Base-by-base conservation (phyloP, 805 yeast species). In the Candida adriatica region DNA sequence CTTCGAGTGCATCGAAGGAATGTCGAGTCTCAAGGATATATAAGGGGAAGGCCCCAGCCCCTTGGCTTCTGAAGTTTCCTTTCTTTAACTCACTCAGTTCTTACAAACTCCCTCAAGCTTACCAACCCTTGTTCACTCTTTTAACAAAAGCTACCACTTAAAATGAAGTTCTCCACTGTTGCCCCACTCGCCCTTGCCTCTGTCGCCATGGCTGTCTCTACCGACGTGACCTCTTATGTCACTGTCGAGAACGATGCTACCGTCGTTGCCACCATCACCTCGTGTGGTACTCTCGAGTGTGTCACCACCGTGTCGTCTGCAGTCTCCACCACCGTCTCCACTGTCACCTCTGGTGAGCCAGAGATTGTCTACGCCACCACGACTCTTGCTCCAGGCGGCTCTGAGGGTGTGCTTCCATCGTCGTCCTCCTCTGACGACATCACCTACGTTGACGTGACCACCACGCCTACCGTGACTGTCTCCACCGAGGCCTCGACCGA, bases 401-500 rank as follows among this genome's bases (percentile, higher is more conserved):
- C 22, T 19, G 8, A 8, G 9, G n/a, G 33, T 15, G 18, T 36
- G 10, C n/a, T n/a, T n/a, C 15, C 26, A 22, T 18, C 25, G 18
- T 11, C 39, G 5, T 18, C 64, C 33, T 65, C 58, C 33, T 67
- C 64, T 37, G 64, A 40, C n/a, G 45, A 43, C 33, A 34, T 46
- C 42, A 47, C 68, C 40, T 64, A 69, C 34, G 66, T 70, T 27
- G 51, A 48, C 17, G 53, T 43, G 18, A 55, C 57, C 30, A 51
- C 59, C 16, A 60, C 66, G 13, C 61, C 64, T 30, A 61, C 66
- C 19, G 43, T 58, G 16, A 41, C 51, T 9, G 26, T 39, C 23
- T 64, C 75, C 22, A 59, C 61, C 32, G 67, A 61, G 39, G 64
- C 69, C 43, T 62, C 71, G 20, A 66, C 72, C 21, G 48, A 45